Percentiles rank a stretch among this genome's conserved stretches.
Evolutionary conservation across 345 rosid genomes (phyloP).

Genomic region (Luvunga scandens): DNA sequence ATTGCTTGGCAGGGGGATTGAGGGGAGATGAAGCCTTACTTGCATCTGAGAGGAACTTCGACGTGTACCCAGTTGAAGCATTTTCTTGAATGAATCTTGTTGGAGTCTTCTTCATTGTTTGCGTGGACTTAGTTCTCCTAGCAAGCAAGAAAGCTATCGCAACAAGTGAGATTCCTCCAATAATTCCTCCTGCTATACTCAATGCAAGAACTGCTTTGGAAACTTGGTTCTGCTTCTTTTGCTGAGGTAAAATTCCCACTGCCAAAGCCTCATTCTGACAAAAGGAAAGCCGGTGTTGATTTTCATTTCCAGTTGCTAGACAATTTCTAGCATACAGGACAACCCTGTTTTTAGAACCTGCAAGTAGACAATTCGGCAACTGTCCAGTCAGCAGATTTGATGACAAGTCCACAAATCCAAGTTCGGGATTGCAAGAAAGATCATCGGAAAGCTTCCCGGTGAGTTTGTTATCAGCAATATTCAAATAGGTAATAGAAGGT

Average conservation of each 20-base stretch:
- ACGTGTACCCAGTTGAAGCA: conserved; percentile 72
- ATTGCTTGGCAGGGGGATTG: not conserved
- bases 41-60: conserved; percentile 81
- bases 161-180: conserved; percentile 52
- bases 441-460: conserved; percentile 74
- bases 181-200: conserved; percentile 54
- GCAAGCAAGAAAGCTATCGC: conserved; percentile 47
- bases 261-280: conserved; percentile 91
- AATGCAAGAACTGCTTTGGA: conserved; percentile 44
- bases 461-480: conserved; percentile 75
- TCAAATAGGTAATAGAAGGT: conserved; percentile 60
- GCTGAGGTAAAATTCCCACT: conserved; percentile 68
- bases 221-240: conserved; percentile 31
- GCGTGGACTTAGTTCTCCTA: conserved; percentile 36
- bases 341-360: conserved; percentile 41
- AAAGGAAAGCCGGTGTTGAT: conserved; percentile 63
- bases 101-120: conserved; percentile 29
- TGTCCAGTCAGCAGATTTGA: conserved; percentile 81
- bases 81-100: conserved; percentile 66
- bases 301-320: conserved; percentile 39
- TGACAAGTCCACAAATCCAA: conserved; percentile 66
- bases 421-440: conserved; percentile 62
- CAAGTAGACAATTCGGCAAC: conserved; percentile 63
- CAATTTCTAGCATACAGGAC: conserved; percentile 64
- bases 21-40: conserved; percentile 50